These are phyloP conservation scores for Phallus indusiatus DNA, from an alignment of 768 basidiomycete genomes.

Conservation along the genomic window DNA sequence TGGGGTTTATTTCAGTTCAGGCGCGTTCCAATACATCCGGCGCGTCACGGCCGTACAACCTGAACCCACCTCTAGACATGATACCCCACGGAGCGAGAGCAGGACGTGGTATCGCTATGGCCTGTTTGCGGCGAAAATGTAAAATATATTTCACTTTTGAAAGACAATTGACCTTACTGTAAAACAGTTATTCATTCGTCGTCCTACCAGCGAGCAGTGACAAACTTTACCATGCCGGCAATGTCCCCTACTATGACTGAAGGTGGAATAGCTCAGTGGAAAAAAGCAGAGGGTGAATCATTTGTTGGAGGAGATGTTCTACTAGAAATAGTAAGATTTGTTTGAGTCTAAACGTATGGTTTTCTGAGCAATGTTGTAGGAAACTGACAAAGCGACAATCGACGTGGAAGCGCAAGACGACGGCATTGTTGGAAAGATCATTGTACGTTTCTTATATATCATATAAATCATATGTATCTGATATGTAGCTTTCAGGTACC, in stretches of 20 bases:
- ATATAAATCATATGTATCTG: not conserved
- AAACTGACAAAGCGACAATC: constrained; percentile 99
- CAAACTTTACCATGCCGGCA: constrained; percentile 92
- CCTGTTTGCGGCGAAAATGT: not conserved
- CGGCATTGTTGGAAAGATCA: constrained; percentile 92
- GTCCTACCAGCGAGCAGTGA: constrained; percentile 63
- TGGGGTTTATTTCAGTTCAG: too few relatives aligned
- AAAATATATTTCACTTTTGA: not conserved
- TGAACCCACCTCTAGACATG: not conserved
- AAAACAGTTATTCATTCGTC: constrained; percentile 73
- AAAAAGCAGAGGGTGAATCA: constrained; percentile 89
- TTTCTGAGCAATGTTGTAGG: constrained; percentile 37
- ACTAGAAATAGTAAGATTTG: constrained; percentile 78
- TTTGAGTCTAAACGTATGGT: not conserved
- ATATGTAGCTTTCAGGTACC: constrained; percentile 37
- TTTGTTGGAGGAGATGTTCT: constrained; percentile 89
- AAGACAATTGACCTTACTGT: not conserved
- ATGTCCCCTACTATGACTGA: constrained; percentile 99
- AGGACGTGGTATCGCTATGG: not conserved
- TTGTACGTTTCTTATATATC: constrained; percentile 43
- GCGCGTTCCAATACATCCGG: too few relatives aligned
- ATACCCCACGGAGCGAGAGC: not conserved
- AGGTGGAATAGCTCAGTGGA: constrained; percentile 96
- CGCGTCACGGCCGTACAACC: not conserved
- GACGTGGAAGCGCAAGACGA: constrained; percentile 99